A percentile compares a stretch with the other conserved stretches of the same genome.
Conservation (phyloP, 1,284 basidiomycete species). For the Fomes fomentarius region DNA sequence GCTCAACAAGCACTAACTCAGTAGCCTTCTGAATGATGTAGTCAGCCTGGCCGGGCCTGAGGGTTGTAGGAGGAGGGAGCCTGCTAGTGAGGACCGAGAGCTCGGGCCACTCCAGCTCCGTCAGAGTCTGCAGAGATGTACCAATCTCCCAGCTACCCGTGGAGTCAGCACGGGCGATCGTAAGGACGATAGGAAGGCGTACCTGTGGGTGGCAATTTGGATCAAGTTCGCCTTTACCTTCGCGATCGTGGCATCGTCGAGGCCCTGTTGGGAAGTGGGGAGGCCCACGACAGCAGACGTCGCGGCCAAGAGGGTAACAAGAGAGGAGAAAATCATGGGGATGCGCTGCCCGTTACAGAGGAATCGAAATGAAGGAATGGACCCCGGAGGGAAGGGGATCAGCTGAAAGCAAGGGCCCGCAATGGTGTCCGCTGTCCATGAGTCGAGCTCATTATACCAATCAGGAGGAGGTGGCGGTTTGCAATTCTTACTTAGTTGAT, state of each 20-base stretch:
- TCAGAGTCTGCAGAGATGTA: conserved; percentile 62
- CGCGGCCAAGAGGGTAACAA: conserved; percentile 5
- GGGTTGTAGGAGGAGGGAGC: conserved; percentile 36
- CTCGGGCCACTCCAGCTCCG: conserved; percentile 59
- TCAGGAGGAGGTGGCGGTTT: too few species aligned
- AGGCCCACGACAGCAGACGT: conserved; percentile 5
- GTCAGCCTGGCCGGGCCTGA: conserved; percentile 35
- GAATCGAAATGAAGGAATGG: background rate
- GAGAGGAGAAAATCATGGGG: conserved; percentile 4
- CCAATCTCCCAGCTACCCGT: conserved; percentile 71
- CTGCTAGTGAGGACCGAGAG: conserved; percentile 59
- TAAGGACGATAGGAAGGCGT: background rate
- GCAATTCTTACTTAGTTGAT: too few species aligned
- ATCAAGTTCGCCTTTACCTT: conserved; percentile 30
- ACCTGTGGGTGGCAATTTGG: conserved; percentile 36
- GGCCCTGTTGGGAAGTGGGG: conserved; percentile 12
- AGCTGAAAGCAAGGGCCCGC: background rate
- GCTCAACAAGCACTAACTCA: conserved; percentile 31
- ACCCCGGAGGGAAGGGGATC: background rate
- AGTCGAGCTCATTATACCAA: too few species aligned
- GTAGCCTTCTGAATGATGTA: conserved; percentile 45
- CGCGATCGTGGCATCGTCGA: conserved; percentile 21
- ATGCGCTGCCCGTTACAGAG: background rate
- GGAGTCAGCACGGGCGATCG: background rate
- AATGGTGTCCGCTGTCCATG: too few species aligned